Percentiles rank a stretch among this genome's conserved stretches.
phyloP scores from a whole-genome alignment of 2,329 filamentous ascomycete genomes.

The Bipolaris oryzae region DNA sequence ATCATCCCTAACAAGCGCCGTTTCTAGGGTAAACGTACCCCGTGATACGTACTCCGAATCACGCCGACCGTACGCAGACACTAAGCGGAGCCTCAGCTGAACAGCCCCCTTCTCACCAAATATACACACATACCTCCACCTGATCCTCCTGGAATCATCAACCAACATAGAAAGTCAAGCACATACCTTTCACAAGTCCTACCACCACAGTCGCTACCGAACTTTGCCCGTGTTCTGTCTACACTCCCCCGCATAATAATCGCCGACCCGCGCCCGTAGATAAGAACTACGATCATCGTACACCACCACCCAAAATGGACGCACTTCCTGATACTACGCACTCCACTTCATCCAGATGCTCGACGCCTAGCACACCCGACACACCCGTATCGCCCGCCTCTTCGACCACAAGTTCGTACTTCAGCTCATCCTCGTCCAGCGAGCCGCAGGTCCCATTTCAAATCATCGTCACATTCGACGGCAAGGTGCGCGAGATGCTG shows the following conservation, averaged over 20 bases:
- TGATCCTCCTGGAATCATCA: neutral
- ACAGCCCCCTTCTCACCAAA: neutral
- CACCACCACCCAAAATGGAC: constrained; percentile 8
- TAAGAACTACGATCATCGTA: constrained; percentile 2
- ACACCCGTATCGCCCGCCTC: constrained; percentile 14
- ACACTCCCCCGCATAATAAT: neutral
- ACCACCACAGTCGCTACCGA: neutral
- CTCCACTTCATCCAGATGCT: constrained; percentile 5
- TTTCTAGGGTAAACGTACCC: neutral
- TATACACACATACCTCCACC: neutral
- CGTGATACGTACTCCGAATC: neutral
- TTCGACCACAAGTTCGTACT: constrained; percentile 5
- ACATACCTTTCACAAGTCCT: neutral
- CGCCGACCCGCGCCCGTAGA: neutral
- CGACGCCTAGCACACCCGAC: constrained; percentile 4
- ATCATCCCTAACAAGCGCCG: constrained; percentile 1
- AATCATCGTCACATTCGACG: constrained; percentile 37
- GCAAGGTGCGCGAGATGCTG: constrained; percentile 35
- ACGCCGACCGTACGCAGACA: neutral
- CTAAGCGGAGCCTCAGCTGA: neutral
- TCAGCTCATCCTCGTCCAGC: constrained; percentile 13
- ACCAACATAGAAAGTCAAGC: neutral
- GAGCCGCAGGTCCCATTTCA: constrained; percentile 31
- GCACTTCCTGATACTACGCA: neutral
- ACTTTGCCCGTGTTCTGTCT: neutral